Evolutionary conservation across 2,329 filamentous ascomycete species (phyloP), one percentile per base, ranked within the genome.

Genomic region (Apiospora rasikravindrae): DNA sequence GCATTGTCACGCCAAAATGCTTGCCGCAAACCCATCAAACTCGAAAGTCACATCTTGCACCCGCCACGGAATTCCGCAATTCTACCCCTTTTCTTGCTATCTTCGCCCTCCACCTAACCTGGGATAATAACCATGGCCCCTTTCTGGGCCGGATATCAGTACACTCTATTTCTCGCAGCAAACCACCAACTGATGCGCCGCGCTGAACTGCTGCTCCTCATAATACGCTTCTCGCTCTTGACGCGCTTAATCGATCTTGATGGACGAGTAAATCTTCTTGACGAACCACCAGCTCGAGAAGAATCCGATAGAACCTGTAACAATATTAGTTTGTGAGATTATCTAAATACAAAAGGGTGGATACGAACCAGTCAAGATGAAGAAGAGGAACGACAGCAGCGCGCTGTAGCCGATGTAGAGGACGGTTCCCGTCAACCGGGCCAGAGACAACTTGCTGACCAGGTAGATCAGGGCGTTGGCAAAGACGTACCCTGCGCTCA

Each of bases 221-320:
- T 8, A 64, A n/a, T 14, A 40, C 57, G 10, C 2, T 2, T 61
- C 10, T 4, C 22, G 4, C 19, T 11, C 33, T 11, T 40, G 8
- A n/a, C 7, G 33, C 57, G 16, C 66, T 70, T 85, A 99, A 81
- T 99, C 96, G 75, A 99, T 95, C 87, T 99, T 99, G 85, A 99
- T 97, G n/a, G 95, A 98, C 33, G 91, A 87, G 82, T 99, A 99
- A 74, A 99, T 99, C 82, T 93, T 96, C 76, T 94, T 90, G 70
- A 97, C 93, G 81, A 99, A 99, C 81, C 93, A 89, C 94, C 95
- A 98, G 81, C 94, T 97, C 11, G 96, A 91, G 78, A 98, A 94
- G 86, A 96, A 98, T 71, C 96, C 96, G 80, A 99, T 98, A 0
- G 96, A 93, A 44, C 96, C 96, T 98, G 75, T 4, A 72, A 70